Evolutionary conservation across 768 basidiomycete genomes (phyloP), one percentile per base, ranked within the genome.

Genomic region (Melanogaster broomeanus): DNA sequence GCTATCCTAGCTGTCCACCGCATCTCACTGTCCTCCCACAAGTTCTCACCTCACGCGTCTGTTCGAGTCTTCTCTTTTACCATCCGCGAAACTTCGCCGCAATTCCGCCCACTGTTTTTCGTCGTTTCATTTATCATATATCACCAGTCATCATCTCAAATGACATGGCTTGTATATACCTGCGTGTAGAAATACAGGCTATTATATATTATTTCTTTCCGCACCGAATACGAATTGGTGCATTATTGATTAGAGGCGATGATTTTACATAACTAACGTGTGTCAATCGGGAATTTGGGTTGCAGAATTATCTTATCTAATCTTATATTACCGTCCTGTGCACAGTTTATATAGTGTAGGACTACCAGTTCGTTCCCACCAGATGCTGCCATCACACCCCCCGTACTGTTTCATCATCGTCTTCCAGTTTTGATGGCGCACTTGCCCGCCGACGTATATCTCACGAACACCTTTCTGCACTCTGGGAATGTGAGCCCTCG

Each of bases 401-500:
- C 47, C 46, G 48, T 57, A n/a, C 52, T 45, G 48, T 53, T 51
- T 47, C 27, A 51, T 42, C 54, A 22, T 49, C 52, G 49, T 55
- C 16, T 18, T 49, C 31, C n/a, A 33, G 56, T 41, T 30, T 50
- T 33, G 47, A 68, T 68, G 67, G 52, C 67, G 21, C 67, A 68
- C 53, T 55, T 68, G 41, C 57, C 67, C 2, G 43, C 69, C 15
- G 67, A 68, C 42, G 67, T 67, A 0, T 68, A 68, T 39, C 58
- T 68, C 41, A 67, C 67, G 16, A 64, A 37, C 51, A 60, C 62
- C 6, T 68, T 68, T 44, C 71, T 68, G 67, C 67, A 71, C 48
- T 69, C 69, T 41, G 62, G 49, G 19, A 53, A 61, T 33, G 56
- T 58, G 37, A 71, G 67, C 45, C 67, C 67, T 67, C 69, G 2